Base-by-base conservation (phyloP, 306 rosid species). In the Begonia fuchsioides region DNA sequence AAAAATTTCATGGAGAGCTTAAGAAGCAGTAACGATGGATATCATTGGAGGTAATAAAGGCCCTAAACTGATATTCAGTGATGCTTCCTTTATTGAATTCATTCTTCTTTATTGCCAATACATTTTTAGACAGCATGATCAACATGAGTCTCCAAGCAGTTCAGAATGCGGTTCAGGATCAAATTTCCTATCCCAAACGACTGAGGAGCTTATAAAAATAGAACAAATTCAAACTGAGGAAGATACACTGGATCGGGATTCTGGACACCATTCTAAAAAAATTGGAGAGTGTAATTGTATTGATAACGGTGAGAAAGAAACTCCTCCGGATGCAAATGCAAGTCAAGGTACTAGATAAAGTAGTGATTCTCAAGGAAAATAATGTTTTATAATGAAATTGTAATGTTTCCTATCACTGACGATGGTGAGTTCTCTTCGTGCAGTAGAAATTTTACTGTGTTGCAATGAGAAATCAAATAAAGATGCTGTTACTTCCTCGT, bases 91-190 rank as follows among this genome's bases (percentile, higher is more conserved):
- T 19, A 50, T 39, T 26, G 26, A 40, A 7, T 39, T 49, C 39
- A 10, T 14, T 17, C 49, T 46, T 59, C 13, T 39, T 44, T 3
- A 26, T 26, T 26, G 14, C 10, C 26, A 20, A 1, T 15, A 8
- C 35, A 12, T 18, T 48, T 55, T 38, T 58, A 92, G 99, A 90
- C 82, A 86, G 59, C 78, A 77, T 43, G 92, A 79, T 65, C 68
- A 77, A 13, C 73, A 76, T 9, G 96, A 92, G 59, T 92, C 99
- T 69, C 96, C 96, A 15, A 77, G 77, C 1, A 86, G 96, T 65
- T 92, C 99, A 41, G 99, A 86, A 38, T 82, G 82, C 76, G 81
- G 98, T 60, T 70, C 95, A 59, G 94, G 88, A 63, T 92, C 99
- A 54, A 82, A 83, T 71, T 51, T 71, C 49, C 54, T 68, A 55